These are phyloP conservation scores for Termitomyces eurrhizus DNA, from an alignment of 768 basidiomycete species.

Conservation along the genomic window DNA sequence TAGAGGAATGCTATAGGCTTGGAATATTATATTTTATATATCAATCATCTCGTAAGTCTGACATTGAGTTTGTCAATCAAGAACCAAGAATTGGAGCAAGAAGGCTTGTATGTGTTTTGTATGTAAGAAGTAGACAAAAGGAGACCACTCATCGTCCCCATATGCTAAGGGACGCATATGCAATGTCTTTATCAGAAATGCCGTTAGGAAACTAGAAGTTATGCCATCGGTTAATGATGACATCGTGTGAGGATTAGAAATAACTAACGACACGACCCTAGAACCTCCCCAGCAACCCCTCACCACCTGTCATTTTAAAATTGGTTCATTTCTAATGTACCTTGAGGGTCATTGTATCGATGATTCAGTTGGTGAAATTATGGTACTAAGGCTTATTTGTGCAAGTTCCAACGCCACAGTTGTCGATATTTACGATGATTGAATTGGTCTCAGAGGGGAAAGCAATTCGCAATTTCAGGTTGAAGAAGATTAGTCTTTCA, in stretches of 20 bases:
- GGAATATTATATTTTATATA: slow-evolving; percentile 19
- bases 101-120: neutral
- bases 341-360: slow-evolving; percentile 18
- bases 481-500: neutral
- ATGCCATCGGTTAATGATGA: neutral
- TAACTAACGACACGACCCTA: slow-evolving; percentile 20
- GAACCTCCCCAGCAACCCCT: slow-evolving; percentile 23
- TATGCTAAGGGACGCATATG: neutral
- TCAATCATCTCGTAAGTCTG: neutral
- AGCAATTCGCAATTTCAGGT: neutral
- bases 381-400: slow-evolving; percentile 27
- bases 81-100: neutral
- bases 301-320: slow-evolving; percentile 39
- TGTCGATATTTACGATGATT: slow-evolving; percentile 38
- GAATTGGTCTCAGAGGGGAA: neutral
- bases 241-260: neutral
- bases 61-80: neutral
- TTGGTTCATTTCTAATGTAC: slow-evolving; percentile 46
- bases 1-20: slow-evolving; percentile 37
- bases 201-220: slow-evolving; percentile 25
- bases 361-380: neutral
- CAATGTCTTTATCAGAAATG: slow-evolving; percentile 13
- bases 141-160: neutral
- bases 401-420: slow-evolving; percentile 52
- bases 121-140: neutral